phyloP scores from a whole-genome alignment of 2,329 filamentous ascomycete species.

The Curvularia sp. region DNA sequence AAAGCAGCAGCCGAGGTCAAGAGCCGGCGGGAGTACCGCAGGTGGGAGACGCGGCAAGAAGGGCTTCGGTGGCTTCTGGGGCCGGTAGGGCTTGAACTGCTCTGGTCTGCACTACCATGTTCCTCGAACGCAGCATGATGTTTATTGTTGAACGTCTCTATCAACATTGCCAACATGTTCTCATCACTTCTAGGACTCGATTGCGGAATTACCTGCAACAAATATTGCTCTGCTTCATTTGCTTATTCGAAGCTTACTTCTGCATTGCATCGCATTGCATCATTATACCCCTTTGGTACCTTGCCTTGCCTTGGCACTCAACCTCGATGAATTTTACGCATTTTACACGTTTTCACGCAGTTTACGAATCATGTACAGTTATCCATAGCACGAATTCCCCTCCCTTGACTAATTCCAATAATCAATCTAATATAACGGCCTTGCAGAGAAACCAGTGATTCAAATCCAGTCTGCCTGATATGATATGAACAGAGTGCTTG shows the following conservation, averaged over 20 bases:
- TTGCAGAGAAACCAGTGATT: no score
- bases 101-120: not conserved
- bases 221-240: not conserved
- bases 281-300: not conserved
- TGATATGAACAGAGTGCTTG: no score
- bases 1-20: conserved; percentile 23
- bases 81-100: conserved; percentile 7
- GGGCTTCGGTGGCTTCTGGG: conserved; percentile 17
- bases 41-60: conserved; percentile 16
- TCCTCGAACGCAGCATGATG: not conserved
- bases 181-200: not conserved
- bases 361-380: no score
- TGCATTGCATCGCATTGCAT: not conserved
- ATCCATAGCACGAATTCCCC: not conserved
- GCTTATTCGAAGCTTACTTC: not conserved
- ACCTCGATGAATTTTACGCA: not conserved
- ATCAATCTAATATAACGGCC: no score
- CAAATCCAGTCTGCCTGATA: no score
- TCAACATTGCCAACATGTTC: not conserved
- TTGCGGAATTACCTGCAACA: not conserved
- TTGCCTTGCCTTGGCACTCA: not conserved
- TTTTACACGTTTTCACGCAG: not conserved
- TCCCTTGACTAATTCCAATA: not conserved
- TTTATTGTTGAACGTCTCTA: not conserved
- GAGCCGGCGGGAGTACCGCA: conserved; percentile 18